These are phyloP conservation scores for Cystobasidium sp. DNA, from an alignment of 1,284 basidiomycete genomes.

Conservation along the genomic window DNA sequence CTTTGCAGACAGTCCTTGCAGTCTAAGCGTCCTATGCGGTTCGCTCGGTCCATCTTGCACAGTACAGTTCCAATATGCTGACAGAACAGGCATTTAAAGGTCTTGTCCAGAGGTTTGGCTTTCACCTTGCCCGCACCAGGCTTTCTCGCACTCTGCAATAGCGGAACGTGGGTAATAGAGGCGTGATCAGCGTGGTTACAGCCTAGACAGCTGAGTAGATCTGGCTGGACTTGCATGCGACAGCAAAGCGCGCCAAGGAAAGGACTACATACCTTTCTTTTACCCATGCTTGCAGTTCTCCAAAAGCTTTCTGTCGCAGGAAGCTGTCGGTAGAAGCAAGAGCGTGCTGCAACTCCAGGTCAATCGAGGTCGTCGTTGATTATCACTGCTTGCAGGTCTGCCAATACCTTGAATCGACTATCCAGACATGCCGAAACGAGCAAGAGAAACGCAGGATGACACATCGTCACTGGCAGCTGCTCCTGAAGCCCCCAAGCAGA, in stretches of 20 bases:
- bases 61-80: conserved; percentile 36
- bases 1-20: conserved; percentile 58
- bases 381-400: too few relatives aligned
- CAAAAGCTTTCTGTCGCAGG: not conserved
- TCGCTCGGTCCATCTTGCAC: conserved; percentile 55
- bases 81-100: conserved; percentile 58
- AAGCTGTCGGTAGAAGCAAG: not conserved
- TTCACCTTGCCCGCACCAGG: conserved; percentile 45
- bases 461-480: conserved; percentile 13
- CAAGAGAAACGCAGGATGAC: conserved; percentile 27
- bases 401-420: too few relatives aligned
- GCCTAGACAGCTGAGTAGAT: not conserved
- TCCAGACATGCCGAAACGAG: conserved; percentile 11
- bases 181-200: not conserved
- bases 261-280: conserved; percentile 18
- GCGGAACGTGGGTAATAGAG: not conserved
- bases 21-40: conserved; percentile 55
- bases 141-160: conserved; percentile 36
- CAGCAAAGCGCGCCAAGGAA: not conserved
- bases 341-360: not conserved
- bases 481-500: not conserved
- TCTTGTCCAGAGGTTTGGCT: conserved; percentile 53
- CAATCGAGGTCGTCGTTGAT: too few relatives aligned
- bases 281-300: conserved; percentile 14
- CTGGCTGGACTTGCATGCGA: not conserved